phyloP scores from a whole-genome alignment of 805 yeast species.

The Kazachstania viticola region DNA sequence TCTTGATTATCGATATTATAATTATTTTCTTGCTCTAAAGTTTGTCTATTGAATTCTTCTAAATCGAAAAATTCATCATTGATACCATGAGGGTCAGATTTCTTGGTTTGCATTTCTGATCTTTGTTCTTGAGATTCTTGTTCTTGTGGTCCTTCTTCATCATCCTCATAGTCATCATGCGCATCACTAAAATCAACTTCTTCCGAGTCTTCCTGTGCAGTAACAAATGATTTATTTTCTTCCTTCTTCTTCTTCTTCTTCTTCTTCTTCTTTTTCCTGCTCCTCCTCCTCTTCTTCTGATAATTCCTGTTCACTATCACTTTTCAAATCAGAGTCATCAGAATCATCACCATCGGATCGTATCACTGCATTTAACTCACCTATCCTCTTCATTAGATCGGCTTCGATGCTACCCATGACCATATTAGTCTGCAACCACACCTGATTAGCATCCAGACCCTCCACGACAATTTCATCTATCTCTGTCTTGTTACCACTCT shows the following conservation, averaged over 20 bases:
- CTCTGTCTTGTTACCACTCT: constrained; percentile 33
- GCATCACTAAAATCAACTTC: constrained; percentile 3
- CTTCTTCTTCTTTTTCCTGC: constrained; percentile 15
- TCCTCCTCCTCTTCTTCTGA: constrained; percentile 8
- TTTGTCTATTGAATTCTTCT: constrained; percentile 70
- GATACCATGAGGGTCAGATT: constrained; percentile 46
- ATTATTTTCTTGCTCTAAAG: constrained; percentile 48
- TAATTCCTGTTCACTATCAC: constrained; percentile 5
- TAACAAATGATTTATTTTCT: constrained; percentile 18
- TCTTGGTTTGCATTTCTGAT: no score
- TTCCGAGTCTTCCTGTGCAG: constrained; percentile 12
- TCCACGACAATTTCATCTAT: constrained; percentile 74
- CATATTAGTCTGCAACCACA: constrained; percentile 87
- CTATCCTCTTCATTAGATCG: constrained; percentile 45
- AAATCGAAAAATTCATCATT: constrained; percentile 79
- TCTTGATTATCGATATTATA: constrained; percentile 34
- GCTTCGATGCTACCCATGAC: constrained; percentile 71
- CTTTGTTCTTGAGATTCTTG: constrained; percentile 23
- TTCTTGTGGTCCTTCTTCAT: constrained; percentile 15
- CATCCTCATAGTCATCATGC: constrained; percentile 19
- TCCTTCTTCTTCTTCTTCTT: constrained; percentile 7
- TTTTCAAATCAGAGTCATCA: constrained; percentile 5
- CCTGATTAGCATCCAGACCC: constrained; percentile 82
- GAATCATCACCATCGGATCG: constrained; percentile 4
- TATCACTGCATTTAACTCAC: constrained; percentile 30